Evolutionary conservation across 495 filamentous ascomycete species (phyloP), one percentile per base, ranked within the genome.

Genomic region (Tuber brumale): DNA sequence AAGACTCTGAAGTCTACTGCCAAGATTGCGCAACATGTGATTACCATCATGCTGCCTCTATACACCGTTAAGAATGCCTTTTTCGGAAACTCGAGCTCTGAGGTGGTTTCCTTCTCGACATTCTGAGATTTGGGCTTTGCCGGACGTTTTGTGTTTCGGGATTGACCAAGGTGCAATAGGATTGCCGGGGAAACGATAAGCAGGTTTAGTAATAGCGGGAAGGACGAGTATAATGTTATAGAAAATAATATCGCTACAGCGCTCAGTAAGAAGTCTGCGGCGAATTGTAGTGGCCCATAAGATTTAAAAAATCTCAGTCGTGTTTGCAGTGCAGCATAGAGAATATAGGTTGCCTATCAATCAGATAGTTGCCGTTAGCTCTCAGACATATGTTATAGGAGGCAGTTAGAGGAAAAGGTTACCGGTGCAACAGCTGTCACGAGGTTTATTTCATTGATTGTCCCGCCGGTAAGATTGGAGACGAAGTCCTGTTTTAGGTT

Each of bases 1-100:
- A 99, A 99, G 72, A 96, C 85, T 31, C 86, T 89, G 82, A 99
- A 99, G 85, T 99, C 95, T 35, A 99, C 95, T 16, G 96, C 95
- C n/a, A 99, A 88, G 77, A 99, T 98, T 71, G 93, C 93, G 41
- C 94, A 84, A 81, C 94, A 97, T 35, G 96, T 99, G 45, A 93
- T 86, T n/a, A 97, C 87, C 87, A 99, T 89, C 94, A 99, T 97
- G 43, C 88, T 88, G 1, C 92, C 93, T 48, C 95, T 90, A 80
- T 98, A 98, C 35, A 89, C 92, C 0, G 95, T 97, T 76, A 99
- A 84, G 85, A 97, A 98, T 1, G 94, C 92, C 83, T 95, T 95
- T 61, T 91, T 89, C 0, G 96, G 93, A 19, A 97, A 85, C 35
- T 69, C 72, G 18, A 87, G 84, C 14, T 82, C 75, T 27, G 72